phyloP scores from a whole-genome alignment of 192 early-diverging fungal genomes.

The Coemansia sp. region DNA sequence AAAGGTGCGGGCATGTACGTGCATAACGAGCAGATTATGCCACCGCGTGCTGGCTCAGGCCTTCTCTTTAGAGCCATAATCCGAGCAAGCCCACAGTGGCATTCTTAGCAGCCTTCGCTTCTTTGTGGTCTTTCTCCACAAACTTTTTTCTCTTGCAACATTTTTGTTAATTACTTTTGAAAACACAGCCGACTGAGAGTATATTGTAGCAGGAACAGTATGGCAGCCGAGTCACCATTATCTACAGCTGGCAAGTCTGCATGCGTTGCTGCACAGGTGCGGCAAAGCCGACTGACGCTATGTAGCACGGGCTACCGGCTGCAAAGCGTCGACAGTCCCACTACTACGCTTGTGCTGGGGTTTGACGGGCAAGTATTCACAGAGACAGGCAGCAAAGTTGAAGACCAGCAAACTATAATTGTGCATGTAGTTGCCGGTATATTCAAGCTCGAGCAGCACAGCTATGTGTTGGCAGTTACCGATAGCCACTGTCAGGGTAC shows the following conservation, averaged over 20 bases:
- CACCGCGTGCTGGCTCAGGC: neutral
- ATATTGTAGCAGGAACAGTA: too few relatives aligned
- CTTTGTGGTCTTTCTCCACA: neutral
- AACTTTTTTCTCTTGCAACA: neutral
- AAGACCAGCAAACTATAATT: neutral
- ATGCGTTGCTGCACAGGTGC: neutral
- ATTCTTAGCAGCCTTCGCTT: neutral
- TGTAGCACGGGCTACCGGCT: slow-evolving; percentile 28
- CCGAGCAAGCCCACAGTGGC: neutral
- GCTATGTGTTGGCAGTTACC: slow-evolving; percentile 38
- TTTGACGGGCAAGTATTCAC: slow-evolving; percentile 3
- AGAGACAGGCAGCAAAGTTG: neutral
- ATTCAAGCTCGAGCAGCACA: slow-evolving; percentile 28
- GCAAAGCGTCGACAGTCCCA: slow-evolving; percentile 32
- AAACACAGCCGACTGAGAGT: too few relatives aligned
- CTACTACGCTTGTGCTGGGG: slow-evolving; percentile 17
- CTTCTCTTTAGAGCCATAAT: neutral
- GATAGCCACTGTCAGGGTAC: slow-evolving; percentile 31
- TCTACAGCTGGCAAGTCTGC: neutral
- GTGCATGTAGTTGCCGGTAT: slow-evolving; percentile 38
- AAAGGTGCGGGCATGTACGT: neutral
- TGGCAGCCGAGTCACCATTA: neutral
- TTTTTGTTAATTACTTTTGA: slow-evolving; percentile 1
- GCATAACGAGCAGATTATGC: neutral
- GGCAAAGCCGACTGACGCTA: slow-evolving; percentile 21